Percentiles rank a stretch among this genome's conserved stretches.
These are phyloP conservation scores for Trametes polyzona DNA, from an alignment of 1,284 basidiomycete genomes.

Conservation along the genomic window DNA sequence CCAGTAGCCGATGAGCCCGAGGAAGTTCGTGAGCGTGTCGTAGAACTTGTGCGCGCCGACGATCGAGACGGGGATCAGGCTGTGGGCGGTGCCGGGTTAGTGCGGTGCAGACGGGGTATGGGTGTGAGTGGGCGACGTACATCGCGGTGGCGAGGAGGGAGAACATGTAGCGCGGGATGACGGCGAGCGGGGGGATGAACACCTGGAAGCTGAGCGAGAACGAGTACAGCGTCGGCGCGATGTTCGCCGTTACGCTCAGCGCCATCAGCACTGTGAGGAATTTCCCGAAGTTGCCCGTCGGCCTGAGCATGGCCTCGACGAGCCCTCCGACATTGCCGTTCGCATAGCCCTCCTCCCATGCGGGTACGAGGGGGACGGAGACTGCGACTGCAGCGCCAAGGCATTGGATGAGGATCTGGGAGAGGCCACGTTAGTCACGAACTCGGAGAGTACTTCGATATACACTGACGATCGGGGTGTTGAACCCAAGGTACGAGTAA, in stretches of 20 bases:
- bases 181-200: constrained; percentile 66
- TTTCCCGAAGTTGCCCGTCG: constrained; percentile 77
- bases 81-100: constrained; percentile 9
- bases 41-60: constrained; percentile 73
- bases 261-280: constrained; percentile 87
- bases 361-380: constrained; percentile 62
- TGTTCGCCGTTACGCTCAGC: constrained; percentile 83
- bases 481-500: constrained; percentile 76
- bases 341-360: constrained; percentile 69
- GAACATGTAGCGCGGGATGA: constrained; percentile 86
- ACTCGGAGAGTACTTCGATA: neutral
- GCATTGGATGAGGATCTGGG: constrained; percentile 64
- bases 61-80: constrained; percentile 62
- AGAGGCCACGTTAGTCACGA: neutral
- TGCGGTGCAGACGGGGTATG: neutral
- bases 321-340: constrained; percentile 73
- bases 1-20: constrained; percentile 80
- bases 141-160: constrained; percentile 83
- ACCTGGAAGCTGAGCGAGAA: constrained; percentile 84
- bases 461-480: constrained; percentile 65
- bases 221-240: constrained; percentile 84
- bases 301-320: constrained; percentile 73
- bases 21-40: constrained; percentile 65
- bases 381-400: constrained; percentile 76
- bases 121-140: constrained; percentile 46